Evolutionary conservation across 2,329 filamentous ascomycete genomes (phyloP).

Genomic region (Microsporum canis): DNA sequence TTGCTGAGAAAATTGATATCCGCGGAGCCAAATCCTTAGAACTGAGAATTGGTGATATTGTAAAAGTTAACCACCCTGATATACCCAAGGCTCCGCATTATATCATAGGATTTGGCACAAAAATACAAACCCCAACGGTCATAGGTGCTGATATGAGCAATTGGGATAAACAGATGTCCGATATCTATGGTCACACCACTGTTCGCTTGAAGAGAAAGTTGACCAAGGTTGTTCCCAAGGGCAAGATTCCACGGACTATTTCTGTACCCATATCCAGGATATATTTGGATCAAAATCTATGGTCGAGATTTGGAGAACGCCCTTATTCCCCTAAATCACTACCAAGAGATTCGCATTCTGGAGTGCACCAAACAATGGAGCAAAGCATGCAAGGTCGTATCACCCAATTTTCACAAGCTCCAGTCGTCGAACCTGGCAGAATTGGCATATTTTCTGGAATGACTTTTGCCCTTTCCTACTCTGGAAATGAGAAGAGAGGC

Average conservation of each 20-base stretch:
- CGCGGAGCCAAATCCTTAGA: constrained; percentile 36
- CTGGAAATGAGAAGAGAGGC: constrained; percentile 46
- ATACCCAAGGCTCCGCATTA: constrained; percentile 35
- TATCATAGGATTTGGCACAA: constrained; percentile 32
- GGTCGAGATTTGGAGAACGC: constrained; percentile 36
- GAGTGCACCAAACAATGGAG: constrained; percentile 30
- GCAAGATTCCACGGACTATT: constrained; percentile 21
- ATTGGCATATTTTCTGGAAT: constrained; percentile 60
- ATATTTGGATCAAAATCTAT: constrained; percentile 38
- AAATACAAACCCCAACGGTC: constrained; percentile 17
- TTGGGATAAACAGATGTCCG: constrained; percentile 24
- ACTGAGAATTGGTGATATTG: constrained; percentile 34
- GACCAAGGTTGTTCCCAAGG: constrained; percentile 30
- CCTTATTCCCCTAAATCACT: constrained; percentile 23
- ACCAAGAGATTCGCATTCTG: constrained; percentile 13
- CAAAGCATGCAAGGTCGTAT: constrained; percentile 5
- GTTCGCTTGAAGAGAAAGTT: constrained; percentile 34
- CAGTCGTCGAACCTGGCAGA: constrained; percentile 25
- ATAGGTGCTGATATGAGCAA: constrained; percentile 14
- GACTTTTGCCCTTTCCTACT: constrained; percentile 76
- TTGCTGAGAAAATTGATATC: constrained; percentile 30
- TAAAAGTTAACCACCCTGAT: constrained; percentile 36
- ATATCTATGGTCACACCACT: constrained; percentile 34
- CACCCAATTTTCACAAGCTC: constrained; percentile 34
- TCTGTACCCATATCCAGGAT: constrained; percentile 35